A percentile compares a stretch with the other conserved stretches of the same genome.
Evolutionary conservation across 2,329 filamentous ascomycete species (phyloP).

Genomic region (Talaromyces sp.): DNA sequence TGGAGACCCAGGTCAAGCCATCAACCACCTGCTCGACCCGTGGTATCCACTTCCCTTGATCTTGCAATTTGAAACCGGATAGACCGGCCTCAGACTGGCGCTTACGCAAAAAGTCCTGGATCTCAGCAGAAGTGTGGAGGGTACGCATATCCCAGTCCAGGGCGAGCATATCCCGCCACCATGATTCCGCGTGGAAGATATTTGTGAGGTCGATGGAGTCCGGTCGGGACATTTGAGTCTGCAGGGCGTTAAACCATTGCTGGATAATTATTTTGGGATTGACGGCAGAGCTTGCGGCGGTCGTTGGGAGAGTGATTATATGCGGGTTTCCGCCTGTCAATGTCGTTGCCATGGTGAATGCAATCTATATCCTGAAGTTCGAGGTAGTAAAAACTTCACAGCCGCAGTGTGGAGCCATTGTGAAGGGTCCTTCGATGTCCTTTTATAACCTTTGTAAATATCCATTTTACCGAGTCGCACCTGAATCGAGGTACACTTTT

Average conservation of each 20-base stretch:
- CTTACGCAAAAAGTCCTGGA: slow-evolving; percentile 33
- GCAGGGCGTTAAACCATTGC: slow-evolving; percentile 36
- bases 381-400: not conserved
- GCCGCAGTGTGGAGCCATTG: not conserved
- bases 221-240: slow-evolving; percentile 24
- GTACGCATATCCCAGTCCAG: slow-evolving; percentile 46
- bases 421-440: not conserved
- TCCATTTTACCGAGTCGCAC: slow-evolving; percentile 1
- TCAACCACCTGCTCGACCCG: slow-evolving; percentile 30
- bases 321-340: slow-evolving; percentile 30
- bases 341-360: slow-evolving; percentile 23
- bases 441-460: not conserved
- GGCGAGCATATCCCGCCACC: slow-evolving; percentile 46
- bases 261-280: slow-evolving; percentile 32
- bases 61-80: slow-evolving; percentile 34
- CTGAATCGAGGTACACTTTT: no score
- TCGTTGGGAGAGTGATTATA: slow-evolving; percentile 34
- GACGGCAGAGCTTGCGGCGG: slow-evolving; percentile 19
- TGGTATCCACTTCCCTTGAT: slow-evolving; percentile 37
- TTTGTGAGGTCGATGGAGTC: slow-evolving; percentile 18
- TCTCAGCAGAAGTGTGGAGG: slow-evolving; percentile 33
- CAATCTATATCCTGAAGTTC: no score
- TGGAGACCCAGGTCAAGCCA: slow-evolving; percentile 38
- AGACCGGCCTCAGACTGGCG: slow-evolving; percentile 31
- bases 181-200: slow-evolving; percentile 43